These are phyloP conservation scores for Gynostemma pentaphyllum DNA, from an alignment of 306 rosid species.

Conservation along the genomic window DNA sequence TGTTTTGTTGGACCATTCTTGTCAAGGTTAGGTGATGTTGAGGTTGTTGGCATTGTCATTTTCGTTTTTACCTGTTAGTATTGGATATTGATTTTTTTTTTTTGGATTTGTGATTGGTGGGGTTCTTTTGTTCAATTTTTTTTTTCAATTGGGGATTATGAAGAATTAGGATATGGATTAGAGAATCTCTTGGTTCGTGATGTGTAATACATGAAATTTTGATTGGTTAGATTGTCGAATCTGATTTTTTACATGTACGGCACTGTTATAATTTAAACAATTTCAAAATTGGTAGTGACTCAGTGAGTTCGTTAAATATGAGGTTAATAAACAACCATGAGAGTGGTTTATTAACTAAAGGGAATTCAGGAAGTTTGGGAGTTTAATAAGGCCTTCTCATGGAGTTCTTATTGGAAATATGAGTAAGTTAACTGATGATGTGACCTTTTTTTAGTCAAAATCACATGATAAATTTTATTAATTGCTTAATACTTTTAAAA, in stretches of 20 bases:
- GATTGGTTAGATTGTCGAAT: neutral
- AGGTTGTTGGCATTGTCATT: neutral
- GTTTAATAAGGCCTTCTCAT: no score
- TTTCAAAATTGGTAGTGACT: neutral
- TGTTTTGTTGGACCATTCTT: slow-evolving; percentile 10
- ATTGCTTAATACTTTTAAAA: no score
- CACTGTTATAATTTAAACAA: neutral
- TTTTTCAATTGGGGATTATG: neutral
- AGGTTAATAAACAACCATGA: neutral
- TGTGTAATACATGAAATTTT: neutral
- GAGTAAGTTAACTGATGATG: no score
- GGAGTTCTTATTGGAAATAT: no score
- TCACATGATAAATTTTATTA: no score
- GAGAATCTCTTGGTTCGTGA: neutral
- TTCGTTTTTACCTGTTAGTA: neutral
- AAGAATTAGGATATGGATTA: neutral
- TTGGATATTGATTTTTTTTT: neutral
- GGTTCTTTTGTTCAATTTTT: neutral
- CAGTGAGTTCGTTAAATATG: neutral
- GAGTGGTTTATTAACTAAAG: neutral
- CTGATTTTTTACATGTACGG: neutral
- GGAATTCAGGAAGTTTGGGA: no score
- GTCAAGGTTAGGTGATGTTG: slow-evolving; percentile 6
- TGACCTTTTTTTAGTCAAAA: no score
- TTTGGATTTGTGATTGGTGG: neutral